Base-by-base conservation (phyloP, 1,284 basidiomycete genomes). In the Ganoderma leucocontextum region DNA sequence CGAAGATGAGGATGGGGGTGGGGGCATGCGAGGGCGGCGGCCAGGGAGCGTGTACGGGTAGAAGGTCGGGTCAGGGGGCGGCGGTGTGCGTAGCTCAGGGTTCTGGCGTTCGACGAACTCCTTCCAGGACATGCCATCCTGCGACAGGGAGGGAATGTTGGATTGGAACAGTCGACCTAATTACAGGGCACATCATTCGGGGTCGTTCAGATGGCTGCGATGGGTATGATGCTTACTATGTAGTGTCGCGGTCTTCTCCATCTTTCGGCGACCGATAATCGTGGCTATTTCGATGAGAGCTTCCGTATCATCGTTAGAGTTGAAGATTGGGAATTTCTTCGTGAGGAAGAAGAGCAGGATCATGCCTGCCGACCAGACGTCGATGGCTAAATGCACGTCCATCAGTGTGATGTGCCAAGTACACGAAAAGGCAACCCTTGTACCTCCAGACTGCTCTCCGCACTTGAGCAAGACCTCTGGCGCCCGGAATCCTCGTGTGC, bases 391-490 rank as follows among this genome's bases (percentile, higher is more conserved):
- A 13, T 13, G n/a, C n/a, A 42, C 22, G n/a, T 15, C 22, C 36
- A 29, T 60, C 39, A 60, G 59, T 22, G 39, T 25, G n/a, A 33
- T 4, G 59, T 3, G 12, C 3, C 22, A 17, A 22, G 38, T 7
- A n/a, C 22, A 25, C 22, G 22, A 44, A 49, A 62, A 19, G 22
- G 22, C 9, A n/a, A n/a, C 7, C 22, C 6, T 83, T 89, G 72
- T 76, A 96, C 96, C 94, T 69, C 95, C 95, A 5, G 92, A 93
- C 81, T 99, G 97, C 73, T 96, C 93, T 25, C 91, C 91, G 75
- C 97, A 99, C 80, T 99, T 99, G 60, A 99, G 82, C 35, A 99
- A 81, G 12, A 99, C 98, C 77, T 99, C 98, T 0, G 97, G 97
- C 0, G 97, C 97, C 66, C 97, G 91, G 80, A 99, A 99, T 0